These are phyloP conservation scores for Meyerozyma smithsonii DNA, from an alignment of 1,139 yeast species.

Conservation along the genomic window DNA sequence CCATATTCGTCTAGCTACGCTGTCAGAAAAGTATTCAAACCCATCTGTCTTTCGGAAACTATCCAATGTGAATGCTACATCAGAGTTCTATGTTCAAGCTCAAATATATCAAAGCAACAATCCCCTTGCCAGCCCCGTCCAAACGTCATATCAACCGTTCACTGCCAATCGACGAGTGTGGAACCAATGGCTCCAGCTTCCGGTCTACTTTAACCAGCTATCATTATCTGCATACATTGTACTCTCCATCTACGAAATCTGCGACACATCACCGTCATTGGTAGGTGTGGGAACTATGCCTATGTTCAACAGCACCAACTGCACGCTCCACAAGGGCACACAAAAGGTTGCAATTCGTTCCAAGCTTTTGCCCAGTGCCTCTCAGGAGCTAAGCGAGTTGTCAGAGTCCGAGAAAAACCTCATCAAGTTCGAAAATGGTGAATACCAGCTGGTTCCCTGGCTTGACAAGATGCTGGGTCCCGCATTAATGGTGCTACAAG, in stretches of 20 bases:
- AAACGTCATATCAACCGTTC: constrained; percentile 62
- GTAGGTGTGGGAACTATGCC: constrained; percentile 60
- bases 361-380: background rate
- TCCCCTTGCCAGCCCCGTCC: constrained; percentile 62
- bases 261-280: constrained; percentile 42
- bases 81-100: constrained; percentile 61
- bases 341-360: constrained; percentile 30
- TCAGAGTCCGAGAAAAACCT: constrained; percentile 40
- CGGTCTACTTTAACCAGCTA: constrained; percentile 66
- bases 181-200: constrained; percentile 63
- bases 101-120: constrained; percentile 59
- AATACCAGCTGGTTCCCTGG: constrained; percentile 64
- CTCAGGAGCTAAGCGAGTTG: constrained; percentile 4
- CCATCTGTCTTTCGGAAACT: constrained; percentile 48
- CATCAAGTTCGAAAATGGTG: constrained; percentile 67
- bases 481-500: constrained; percentile 23
- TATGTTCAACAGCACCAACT: constrained; percentile 49
- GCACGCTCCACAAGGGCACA: constrained; percentile 39
- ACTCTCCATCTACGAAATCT: constrained; percentile 64
- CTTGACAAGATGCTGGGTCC: constrained; percentile 65
- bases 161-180: constrained; percentile 38
- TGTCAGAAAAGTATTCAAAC: constrained; percentile 49
- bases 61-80: constrained; percentile 46
- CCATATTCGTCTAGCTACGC: constrained; percentile 11
- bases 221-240: constrained; percentile 57